Percentiles rank a stretch among this genome's conserved stretches.
Evolutionary conservation across 345 rosid species (phyloP).

Genomic region (Carallia brachiata): DNA sequence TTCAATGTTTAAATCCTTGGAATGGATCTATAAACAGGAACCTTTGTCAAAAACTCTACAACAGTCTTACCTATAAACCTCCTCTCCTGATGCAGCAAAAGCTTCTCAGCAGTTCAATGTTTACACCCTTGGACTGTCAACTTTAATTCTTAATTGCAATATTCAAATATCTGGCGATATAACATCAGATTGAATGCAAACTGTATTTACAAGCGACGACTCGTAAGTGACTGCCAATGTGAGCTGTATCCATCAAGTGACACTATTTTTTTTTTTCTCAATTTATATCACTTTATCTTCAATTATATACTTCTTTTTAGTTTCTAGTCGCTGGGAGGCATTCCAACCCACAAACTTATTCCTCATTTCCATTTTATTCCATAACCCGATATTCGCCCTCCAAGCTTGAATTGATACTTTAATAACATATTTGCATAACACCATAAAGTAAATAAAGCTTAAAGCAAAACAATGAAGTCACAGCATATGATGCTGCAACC

Average conservation of each 20-base stretch:
- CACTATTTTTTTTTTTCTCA: neutral
- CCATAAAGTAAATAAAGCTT: too few species aligned
- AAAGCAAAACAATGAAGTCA: too few species aligned
- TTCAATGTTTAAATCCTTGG: constrained; percentile 67
- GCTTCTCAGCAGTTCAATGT: constrained; percentile 66
- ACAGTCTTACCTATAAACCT: constrained; percentile 56
- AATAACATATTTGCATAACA: too few species aligned
- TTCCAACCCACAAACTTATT: too few species aligned
- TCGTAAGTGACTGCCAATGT: neutral
- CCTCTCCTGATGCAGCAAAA: constrained; percentile 59
- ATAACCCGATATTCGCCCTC: neutral
- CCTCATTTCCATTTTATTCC: neutral
- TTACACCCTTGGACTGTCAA: constrained; percentile 51
- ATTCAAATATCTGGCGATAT: neutral
- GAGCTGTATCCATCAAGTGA: neutral
- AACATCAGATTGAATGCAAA: constrained; percentile 1
- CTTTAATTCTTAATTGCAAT: neutral
- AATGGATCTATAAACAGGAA: constrained; percentile 58
- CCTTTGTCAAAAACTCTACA: neutral
- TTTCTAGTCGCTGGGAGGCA: too few species aligned
- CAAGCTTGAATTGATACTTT: neutral
- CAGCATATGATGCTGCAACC: too few species aligned
- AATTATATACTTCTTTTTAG: too few species aligned
- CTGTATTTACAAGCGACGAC: neutral
- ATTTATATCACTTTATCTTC: too few species aligned